Evolutionary conservation across 768 basidiomycete genomes (phyloP), one percentile per base, ranked within the genome.

Genomic region (Kwoniella bestiolae): DNA sequence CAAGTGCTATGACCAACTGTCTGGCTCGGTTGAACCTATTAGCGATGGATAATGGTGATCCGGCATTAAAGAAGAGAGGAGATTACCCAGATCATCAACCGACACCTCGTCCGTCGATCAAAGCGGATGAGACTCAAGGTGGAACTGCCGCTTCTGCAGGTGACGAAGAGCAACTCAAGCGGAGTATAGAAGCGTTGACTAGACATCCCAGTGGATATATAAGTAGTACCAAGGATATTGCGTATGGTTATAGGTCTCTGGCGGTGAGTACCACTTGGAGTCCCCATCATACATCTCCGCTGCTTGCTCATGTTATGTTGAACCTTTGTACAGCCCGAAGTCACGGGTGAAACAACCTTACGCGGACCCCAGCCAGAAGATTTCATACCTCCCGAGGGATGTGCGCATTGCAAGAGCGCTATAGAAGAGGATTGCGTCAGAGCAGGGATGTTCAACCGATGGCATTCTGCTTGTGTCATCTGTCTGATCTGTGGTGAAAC

Each of bases 361-460:
- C 75, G 75, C 25, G 79, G 79, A 25, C 70, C 72, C 12, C 71
- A 71, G 26, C 70, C 68, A 28, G 76, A 75, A 31, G 65, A 71
- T 34, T 71, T 62, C 57, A 63, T 75, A 8, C 76, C 73, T 31
- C 75, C 76, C 18, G 96, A 99, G 83, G 86, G 94, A 44, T 99
- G 96, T 77, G 86, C 92, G 56, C 89, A 87, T 75, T 99, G 96
- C 80, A 85, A 86, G 46, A 84, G 88, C 67, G 95, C 95, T 0
- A 92, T 99, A 25, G 96, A 99, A 82, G 96, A 99, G 79, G 96
- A 98, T 70, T 98, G 96, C 75, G 91, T 92, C 49, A 86, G 96
- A 63, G 83, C 95, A 29, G 96, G 94, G 34, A 94, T 93, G n/a
- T 95, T 94, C 82, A 90, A 92, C 76, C 86, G 95, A 50, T 98